phyloP scores from a whole-genome alignment of 768 basidiomycete genomes.

The Leucocoprinus leucothites region DNA sequence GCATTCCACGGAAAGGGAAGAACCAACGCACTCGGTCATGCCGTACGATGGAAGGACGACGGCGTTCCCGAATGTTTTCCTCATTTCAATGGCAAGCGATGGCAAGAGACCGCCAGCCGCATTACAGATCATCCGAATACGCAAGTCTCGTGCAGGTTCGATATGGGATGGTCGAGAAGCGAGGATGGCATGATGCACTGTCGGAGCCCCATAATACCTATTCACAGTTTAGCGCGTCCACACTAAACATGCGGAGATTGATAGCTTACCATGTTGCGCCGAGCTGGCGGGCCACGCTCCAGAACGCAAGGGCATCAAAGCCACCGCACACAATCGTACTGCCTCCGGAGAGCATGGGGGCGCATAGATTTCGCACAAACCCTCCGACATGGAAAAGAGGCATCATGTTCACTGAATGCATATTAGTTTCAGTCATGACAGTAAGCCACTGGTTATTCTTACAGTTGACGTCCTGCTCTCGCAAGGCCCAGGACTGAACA shows the following conservation, averaged over 20 bases:
- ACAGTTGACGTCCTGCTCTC: slow-evolving; percentile 43
- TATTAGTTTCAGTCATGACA: slow-evolving; percentile 7
- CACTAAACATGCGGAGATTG: slow-evolving; percentile 7
- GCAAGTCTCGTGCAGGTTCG: slow-evolving; percentile 28
- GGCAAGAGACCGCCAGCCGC: slow-evolving; percentile 54
- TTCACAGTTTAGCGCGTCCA: slow-evolving; percentile 6
- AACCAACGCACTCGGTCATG: slow-evolving; percentile 44
- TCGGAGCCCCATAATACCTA: slow-evolving; percentile 51
- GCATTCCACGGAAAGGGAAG: slow-evolving; percentile 1
- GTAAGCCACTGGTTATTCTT: slow-evolving; percentile 11
- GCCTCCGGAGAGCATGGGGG: slow-evolving; percentile 55
- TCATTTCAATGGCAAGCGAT: slow-evolving; percentile 45
- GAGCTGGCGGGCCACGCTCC: slow-evolving; percentile 35
- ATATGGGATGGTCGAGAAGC: slow-evolving; percentile 30
- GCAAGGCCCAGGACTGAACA: slow-evolving; percentile 39
- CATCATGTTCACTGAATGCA: slow-evolving; percentile 41
- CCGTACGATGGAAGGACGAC: slow-evolving; percentile 59
- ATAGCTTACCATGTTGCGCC: slow-evolving; percentile 46
- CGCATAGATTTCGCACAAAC: slow-evolving; percentile 54
- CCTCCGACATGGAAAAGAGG: slow-evolving; percentile 62
- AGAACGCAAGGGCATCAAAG: slow-evolving; percentile 52
- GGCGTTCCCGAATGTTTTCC: slow-evolving; percentile 43
- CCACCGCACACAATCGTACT: slow-evolving; percentile 53
- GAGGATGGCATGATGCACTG: slow-evolving; percentile 49
- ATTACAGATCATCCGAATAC: slow-evolving; percentile 46